Conservation (phyloP, 257 asterid genomes). For the Gardenia jasminoides region DNA sequence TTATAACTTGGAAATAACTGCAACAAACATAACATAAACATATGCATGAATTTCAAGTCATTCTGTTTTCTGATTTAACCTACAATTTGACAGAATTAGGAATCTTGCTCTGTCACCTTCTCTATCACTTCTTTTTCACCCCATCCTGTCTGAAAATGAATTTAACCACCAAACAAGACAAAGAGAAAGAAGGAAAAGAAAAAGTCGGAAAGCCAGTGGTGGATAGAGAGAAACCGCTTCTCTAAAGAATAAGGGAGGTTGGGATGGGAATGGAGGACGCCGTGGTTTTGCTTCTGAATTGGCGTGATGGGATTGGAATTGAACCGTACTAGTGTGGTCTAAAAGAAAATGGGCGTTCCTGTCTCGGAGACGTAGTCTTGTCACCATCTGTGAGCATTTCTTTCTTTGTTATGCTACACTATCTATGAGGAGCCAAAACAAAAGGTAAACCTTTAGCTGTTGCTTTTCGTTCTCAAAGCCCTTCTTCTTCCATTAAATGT, state of each 20-base stretch:
- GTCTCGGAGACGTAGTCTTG: not conserved
- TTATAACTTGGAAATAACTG: no score
- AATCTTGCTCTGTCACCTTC: no score
- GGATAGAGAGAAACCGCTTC: not conserved
- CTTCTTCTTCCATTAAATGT: no score
- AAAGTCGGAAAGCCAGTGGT: not conserved
- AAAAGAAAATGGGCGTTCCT: not conserved
- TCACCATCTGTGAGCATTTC: not conserved
- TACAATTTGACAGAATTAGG: no score
- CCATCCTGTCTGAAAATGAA: not conserved
- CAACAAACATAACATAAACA: no score
- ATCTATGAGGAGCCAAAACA: no score
- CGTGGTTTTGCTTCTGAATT: constrained; percentile 3
- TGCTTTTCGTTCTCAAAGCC: no score
- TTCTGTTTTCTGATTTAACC: no score
- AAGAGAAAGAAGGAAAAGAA: not conserved
- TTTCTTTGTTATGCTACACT: not conserved
- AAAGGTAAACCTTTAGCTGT: no score
- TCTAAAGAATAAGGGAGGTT: not conserved
- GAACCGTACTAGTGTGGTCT: not conserved
- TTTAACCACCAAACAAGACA: not conserved
- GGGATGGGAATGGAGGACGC: not conserved
- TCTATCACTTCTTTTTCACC: not conserved
- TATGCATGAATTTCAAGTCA: no score
- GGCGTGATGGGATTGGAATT: not conserved